Evolutionary conservation across 768 basidiomycete species (phyloP), one percentile per base, ranked within the genome.

Genomic region (Agrocybe chaxingu): DNA sequence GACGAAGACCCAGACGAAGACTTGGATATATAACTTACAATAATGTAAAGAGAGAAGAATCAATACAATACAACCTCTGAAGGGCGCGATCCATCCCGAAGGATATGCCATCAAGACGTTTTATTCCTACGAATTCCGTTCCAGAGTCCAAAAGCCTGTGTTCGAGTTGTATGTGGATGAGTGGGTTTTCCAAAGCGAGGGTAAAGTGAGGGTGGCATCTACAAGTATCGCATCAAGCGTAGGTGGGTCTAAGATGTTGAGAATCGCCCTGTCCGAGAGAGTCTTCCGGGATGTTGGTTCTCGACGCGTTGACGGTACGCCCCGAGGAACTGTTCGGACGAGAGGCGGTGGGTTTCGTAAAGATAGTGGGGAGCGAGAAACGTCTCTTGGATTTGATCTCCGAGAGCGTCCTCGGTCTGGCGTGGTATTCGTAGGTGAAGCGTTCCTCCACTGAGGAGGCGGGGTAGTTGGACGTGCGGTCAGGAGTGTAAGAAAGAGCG

Each of bases 1-100:
- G 94, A 95, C 48, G 94, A 96, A 48, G 94, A 97, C 72, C 94
- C 94, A 16, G 94, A 97, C 58, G 94, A 96, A 63, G 93, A 96
- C 68, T 71, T 96, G 52, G 90, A 96, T 60, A 88, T 94, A 50
- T 93, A 49, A 49, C 24, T 24, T 24, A 24, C 24, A 24, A 24
- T 24, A 45, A 34, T 45, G 18, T 45, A 45, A 45, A 16, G 19
- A 45, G 10, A 45, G 16, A 12, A 43, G 6, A 9, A 11, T 8
- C 29, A 11, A 13, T 32, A 34, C 30, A 16, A 13, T 45, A 35
- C 24, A 35, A 16, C 30, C 24, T 45, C 13, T 12, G 12, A 9
- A 34, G 31, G 3, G 10, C 1, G 7, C 16, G 7, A 12, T 24
- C 24, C 24, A 24, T 24, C 24, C 24, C 24, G 24, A 24, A 5